phyloP scores from a whole-genome alignment of 805 yeast species.

The Hanseniaspora singularis region DNA sequence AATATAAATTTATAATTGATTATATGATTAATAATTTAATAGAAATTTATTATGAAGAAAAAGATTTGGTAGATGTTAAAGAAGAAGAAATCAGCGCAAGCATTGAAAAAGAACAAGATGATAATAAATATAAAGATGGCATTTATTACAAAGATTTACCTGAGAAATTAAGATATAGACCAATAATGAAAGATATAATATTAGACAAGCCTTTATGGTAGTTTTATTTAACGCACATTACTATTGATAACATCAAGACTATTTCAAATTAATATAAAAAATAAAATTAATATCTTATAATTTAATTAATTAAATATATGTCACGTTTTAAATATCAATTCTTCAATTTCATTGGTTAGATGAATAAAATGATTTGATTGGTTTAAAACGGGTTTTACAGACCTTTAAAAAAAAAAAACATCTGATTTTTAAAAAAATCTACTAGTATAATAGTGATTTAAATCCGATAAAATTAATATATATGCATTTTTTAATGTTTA shows the following conservation, averaged over 20 bases:
- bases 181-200: not conserved
- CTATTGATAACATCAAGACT: too few species aligned
- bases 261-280: too few species aligned
- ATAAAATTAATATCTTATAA: too few species aligned
- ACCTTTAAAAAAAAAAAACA: too few species aligned
- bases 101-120: not conserved
- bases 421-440: not conserved
- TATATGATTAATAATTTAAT: conserved; percentile 1
- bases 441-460: too few species aligned
- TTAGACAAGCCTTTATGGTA: conserved; percentile 6
- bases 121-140: not conserved
- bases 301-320: not conserved
- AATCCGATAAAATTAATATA: too few species aligned
- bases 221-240: not conserved
- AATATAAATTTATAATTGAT: not conserved
- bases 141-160: conserved; percentile 8
- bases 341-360: not conserved
- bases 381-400: too few species aligned
- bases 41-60: not conserved
- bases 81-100: not conserved
- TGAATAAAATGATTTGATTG: not conserved
- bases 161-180: conserved; percentile 7
- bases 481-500: not conserved
- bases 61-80: conserved; percentile 4
- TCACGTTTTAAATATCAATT: not conserved